Evolutionary conservation across 352 stramenopile genomes (phyloP), one percentile per base, ranked within the genome.

Genomic region (Globisporangium polare): DNA sequence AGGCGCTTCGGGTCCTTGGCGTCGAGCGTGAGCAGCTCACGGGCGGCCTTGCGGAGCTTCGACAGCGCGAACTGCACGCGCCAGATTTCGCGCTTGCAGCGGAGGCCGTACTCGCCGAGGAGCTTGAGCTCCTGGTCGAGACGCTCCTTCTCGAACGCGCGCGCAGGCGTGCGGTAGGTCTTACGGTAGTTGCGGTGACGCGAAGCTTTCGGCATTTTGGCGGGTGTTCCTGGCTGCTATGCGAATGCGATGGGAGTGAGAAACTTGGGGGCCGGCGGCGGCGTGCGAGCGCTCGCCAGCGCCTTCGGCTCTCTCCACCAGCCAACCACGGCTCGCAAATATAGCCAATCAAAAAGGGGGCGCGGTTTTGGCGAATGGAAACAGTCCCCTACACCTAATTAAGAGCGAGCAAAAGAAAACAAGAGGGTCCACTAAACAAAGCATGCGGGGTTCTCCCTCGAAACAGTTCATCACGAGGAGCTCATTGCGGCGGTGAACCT

Each of bases 71-170:
- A 98, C 83, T 99, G 97, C 53, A 99, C 96, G 66, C 97, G 96
- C 97, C 97, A 99, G 80, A 99, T 99, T 80, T 99, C 97, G 70
- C 97, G 95, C 94, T 99, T 99, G 94, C 97, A 99, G 71, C 97
- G 91, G 26, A 99, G 94, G 55, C 97, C 97, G 78, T 99, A 99
- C 87, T 99, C 97, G 76, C 97, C 97, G 46, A 98, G 94, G 51
- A 98, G 88, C 89, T 99, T 99, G 56, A 99, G 89, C 84, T 99
- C 97, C 75, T 98, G 96, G 88, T 99, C 97, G 58, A 99, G 92
- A 85, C 96, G 96, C 77, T 99, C 98, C 92, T 99, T 99, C 82
- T 99, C 98, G 90, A 98, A 99, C 47, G 97, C 93, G 78, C 98
- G 97, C 78, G 97, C 94, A 43, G 97, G 97, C 73, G 97, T 99